Conservation (phyloP, 306 rosid species). For the Myrica gale region DNA sequence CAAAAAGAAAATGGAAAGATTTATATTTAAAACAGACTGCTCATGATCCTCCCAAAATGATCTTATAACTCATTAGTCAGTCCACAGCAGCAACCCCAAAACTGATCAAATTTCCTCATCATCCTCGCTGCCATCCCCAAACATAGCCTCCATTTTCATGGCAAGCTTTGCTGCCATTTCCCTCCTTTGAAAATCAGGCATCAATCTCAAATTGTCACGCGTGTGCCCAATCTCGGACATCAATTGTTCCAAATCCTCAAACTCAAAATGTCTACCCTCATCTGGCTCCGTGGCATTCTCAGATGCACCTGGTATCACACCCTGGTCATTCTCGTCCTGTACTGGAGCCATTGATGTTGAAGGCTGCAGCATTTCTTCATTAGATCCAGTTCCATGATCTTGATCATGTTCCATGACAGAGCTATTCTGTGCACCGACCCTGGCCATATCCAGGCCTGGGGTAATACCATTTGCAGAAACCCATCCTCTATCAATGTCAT, state of each 20-base stretch:
- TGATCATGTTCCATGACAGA: constrained; percentile 19
- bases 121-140: constrained; percentile 68
- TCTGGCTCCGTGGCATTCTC: constrained; percentile 34
- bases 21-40: neutral
- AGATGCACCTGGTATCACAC: constrained; percentile 26
- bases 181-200: constrained; percentile 80
- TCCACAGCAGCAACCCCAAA: too few relatives aligned
- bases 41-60: neutral
- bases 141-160: constrained; percentile 82
- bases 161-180: constrained; percentile 89
- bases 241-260: too few relatives aligned
- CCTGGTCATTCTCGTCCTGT: constrained; percentile 35
- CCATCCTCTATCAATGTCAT: constrained; percentile 62
- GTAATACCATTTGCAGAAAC: constrained; percentile 44
- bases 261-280: constrained; percentile 33
- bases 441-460: constrained; percentile 36
- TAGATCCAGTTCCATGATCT: constrained; percentile 31
- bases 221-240: too few relatives aligned
- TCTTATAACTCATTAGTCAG: too few relatives aligned
- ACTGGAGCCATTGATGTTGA: constrained; percentile 36
- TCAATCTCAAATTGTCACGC: constrained; percentile 55
- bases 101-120: constrained; percentile 29
- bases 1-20: neutral
- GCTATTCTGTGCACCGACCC: constrained; percentile 28
- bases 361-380: constrained; percentile 29